Evolutionary conservation across 306 rosid genomes (phyloP), one percentile per base, ranked within the genome.

Genomic region (Trifolium dubium): DNA sequence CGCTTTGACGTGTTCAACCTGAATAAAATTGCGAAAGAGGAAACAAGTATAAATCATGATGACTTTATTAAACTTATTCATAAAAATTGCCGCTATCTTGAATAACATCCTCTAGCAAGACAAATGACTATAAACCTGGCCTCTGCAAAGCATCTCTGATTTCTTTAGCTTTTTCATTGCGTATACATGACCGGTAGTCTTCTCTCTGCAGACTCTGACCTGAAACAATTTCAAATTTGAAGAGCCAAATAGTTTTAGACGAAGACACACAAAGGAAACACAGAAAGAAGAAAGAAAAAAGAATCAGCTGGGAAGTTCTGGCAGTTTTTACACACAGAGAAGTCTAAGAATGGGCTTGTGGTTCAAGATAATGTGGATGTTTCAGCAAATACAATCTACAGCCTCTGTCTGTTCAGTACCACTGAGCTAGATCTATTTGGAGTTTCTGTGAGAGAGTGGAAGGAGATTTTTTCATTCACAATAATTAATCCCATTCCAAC

Each of bases 151-250:
- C 98, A 95, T 95, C 88, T 92, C 98, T 39, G 99, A 92, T 80
- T 95, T 95, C 89, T 95, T 95, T 39, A 95, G 93, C 71, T 95
- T 95, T 86, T 95, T 95, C 99, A 95, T 95, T 30, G 99, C 99
- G 87, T 87, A 95, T 29, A 95, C 99, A 76, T 88, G 86, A 80
- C 84, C 92, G 6, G 93, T 83, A 4, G 88, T 85, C 89, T 86
- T 90, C 83, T 95, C 98, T 83, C 93, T 89, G 75, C 99, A 95
- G 68, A 95, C 82, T 79, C 93, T 96, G 77, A 95, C 99, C 99
- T 95, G 85, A 85, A 81, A 64, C 65, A 82, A 51, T 30, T 74
- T 89, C 64, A 71, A 84, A 77, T 39, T 83, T 84, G 79, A 19
- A 47, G 40, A 35, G 17, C 31, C 51, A 18, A 61, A 43, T 4